A percentile compares a stretch with the other conserved stretches of the same genome.
Conservation (phyloP, 495 filamentous ascomycete species). For the Lasiosphaeria hispida region DNA sequence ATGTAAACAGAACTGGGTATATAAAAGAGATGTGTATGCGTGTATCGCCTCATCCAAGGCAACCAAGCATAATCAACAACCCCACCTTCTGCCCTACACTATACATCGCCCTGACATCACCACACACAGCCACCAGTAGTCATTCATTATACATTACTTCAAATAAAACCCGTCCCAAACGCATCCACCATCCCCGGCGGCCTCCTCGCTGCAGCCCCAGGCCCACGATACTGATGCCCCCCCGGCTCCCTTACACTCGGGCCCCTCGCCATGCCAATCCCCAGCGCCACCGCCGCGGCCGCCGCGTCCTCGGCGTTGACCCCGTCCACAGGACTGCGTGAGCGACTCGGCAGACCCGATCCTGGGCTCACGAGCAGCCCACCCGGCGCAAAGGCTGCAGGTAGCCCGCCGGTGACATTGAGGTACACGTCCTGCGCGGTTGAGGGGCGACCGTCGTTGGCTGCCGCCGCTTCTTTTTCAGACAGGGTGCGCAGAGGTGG, state of each 20-base stretch:
- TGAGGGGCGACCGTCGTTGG: slow-evolving; percentile 13
- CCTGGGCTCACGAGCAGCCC: not conserved
- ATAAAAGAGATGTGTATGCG: too few species aligned
- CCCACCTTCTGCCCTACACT: too few species aligned
- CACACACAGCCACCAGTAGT: not conserved
- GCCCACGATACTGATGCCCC: not conserved
- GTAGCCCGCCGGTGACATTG: too few species aligned
- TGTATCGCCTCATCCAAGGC: too few species aligned
- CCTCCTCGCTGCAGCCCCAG: not conserved
- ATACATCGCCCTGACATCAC: not conserved
- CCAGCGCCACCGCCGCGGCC: slow-evolving; percentile 11
- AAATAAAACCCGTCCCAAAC: slow-evolving; percentile 31
- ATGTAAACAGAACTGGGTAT: too few species aligned
- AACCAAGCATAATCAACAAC: too few species aligned
- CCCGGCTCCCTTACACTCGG: slow-evolving; percentile 25
- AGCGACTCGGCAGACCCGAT: slow-evolving; percentile 6
- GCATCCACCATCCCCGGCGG: slow-evolving; percentile 19
- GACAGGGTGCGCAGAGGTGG: slow-evolving; percentile 18
- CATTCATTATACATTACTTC: slow-evolving; percentile 11
- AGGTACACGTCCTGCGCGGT: not conserved
- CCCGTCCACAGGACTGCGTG: slow-evolving; percentile 18
- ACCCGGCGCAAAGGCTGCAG: not conserved
- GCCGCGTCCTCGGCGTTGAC: slow-evolving; percentile 2
- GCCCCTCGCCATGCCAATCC: slow-evolving; percentile 32
- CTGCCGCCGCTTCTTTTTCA: not conserved